These are phyloP conservation scores for Effrenium voratum DNA, from an alignment of 73 alveolate genomes.

Conservation along the genomic window DNA sequence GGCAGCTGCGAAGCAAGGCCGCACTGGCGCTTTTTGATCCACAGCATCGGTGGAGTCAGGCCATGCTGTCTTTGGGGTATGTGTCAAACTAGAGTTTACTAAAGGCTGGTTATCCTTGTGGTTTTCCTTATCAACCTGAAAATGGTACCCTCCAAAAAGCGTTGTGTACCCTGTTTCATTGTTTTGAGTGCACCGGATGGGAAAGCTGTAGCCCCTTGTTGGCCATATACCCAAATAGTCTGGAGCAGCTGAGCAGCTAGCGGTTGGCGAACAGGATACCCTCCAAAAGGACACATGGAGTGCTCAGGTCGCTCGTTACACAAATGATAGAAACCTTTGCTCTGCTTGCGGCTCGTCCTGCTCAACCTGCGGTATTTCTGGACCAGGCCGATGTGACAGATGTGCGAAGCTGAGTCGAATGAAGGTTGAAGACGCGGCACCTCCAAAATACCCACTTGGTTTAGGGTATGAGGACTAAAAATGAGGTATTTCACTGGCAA, in stretches of 20 bases:
- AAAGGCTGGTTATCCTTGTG: background rate
- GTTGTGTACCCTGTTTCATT: no score
- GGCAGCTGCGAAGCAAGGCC: constrained; percentile 24
- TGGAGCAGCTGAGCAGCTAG: no score
- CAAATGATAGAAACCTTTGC: constrained; percentile 6
- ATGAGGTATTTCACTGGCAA: background rate
- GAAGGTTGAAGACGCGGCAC: background rate
- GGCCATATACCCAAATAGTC: no score
- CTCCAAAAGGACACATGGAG: background rate
- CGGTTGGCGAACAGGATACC: background rate
- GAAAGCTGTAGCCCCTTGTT: no score
- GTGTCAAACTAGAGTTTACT: background rate
- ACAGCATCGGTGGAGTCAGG: background rate
- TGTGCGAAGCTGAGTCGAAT: background rate
- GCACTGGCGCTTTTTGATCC: background rate
- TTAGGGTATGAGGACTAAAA: background rate
- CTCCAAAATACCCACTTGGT: background rate
- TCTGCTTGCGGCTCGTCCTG: background rate
- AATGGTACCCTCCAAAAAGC: no score
- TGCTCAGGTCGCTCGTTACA: background rate
- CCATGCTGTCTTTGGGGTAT: background rate
- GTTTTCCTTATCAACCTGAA: background rate
- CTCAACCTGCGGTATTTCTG: background rate
- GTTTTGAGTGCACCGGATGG: no score
- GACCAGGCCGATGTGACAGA: constrained; percentile 12